Base-by-base conservation (phyloP, 352 stramenopile species). In the Blastocystis sp. region DNA sequence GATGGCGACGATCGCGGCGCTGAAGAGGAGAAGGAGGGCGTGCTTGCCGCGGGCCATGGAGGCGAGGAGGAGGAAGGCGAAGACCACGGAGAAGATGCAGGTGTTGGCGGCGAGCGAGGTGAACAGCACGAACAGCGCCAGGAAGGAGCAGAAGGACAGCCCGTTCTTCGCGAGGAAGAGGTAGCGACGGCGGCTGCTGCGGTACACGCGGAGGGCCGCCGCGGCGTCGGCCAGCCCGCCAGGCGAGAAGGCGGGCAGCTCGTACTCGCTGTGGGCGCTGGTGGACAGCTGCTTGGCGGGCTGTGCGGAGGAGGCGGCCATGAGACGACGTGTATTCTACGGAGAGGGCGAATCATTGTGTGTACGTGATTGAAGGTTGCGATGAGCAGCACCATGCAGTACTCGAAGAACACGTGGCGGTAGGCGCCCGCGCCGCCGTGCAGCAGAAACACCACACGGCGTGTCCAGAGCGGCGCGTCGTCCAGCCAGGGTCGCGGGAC, bases 381-480 rank as follows among this genome's bases (percentile, higher is more conserved):
- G 24, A 84, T 48, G 3, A 84, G 40, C 0, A 68, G 21, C 52
- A 84, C 45, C 45, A 84, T 21, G 24, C 3, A 3, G 45, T 69
- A 84, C 34, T 84, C 74, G 6, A 66, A 21, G 14, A 70, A 38
- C 14, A 84, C 42, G 60, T 45, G 40, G 7, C 1, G 54, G n/a
- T 57, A 68, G 0, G 11, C 14, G 52, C 48, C 69, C 24, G 69
- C 1, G 3, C 74, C 74, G 40, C 74, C 74, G 24, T 84, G 68
- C 0, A 84, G 10, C 38, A 66, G 6, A 48, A 69, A 84, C 34
- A 84, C 34, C 9, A 66, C 4, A 57, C n/a, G 45, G 3, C 40
- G 74, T 21, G 43, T 21, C 19, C 21, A 40, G 3, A 38, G 1
- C 34, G 74, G 74, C 19, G 61, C 11, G 3, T n/a, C 21, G 1